Conservation (phyloP, 495 filamentous ascomycete genomes). For the Xylaria longipes region DNA sequence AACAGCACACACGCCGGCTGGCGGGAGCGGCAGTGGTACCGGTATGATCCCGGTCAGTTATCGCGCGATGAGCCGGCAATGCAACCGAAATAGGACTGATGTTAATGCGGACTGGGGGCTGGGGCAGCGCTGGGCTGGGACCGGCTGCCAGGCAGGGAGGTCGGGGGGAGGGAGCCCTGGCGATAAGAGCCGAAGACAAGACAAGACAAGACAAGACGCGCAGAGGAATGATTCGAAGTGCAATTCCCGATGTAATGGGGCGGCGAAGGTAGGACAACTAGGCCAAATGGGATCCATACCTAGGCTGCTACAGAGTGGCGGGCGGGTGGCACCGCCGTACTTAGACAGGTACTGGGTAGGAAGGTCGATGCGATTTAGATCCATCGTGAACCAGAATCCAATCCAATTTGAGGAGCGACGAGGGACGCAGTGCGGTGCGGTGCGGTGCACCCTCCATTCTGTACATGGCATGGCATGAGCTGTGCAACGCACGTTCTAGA, state of each 20-base stretch:
- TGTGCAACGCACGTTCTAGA: too few relatives aligned
- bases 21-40: not conserved
- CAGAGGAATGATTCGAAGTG: not conserved
- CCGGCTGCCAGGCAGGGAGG: not conserved
- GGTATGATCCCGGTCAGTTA: conserved; percentile 14
- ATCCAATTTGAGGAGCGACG: conserved; percentile 2
- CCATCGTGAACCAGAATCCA: not conserved
- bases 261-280: too few relatives aligned
- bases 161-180: not conserved
- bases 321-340: conserved; percentile 1
- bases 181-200: not conserved
- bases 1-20: not conserved
- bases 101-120: conserved; percentile 19
- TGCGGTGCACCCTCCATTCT: too few relatives aligned
- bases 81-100: conserved; percentile 20
- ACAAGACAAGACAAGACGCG: not conserved
- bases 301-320: not conserved
- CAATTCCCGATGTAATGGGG: not conserved
- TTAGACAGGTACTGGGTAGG: conserved; percentile 18
- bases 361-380: conserved; percentile 16
- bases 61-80: conserved; percentile 10
- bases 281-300: conserved; percentile 5
- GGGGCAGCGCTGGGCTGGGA: not conserved
- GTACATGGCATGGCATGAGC: too few relatives aligned
- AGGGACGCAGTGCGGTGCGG: not conserved